Conservation (phyloP, 352 stramenopile species). For the Phytophthora cactorum region DNA sequence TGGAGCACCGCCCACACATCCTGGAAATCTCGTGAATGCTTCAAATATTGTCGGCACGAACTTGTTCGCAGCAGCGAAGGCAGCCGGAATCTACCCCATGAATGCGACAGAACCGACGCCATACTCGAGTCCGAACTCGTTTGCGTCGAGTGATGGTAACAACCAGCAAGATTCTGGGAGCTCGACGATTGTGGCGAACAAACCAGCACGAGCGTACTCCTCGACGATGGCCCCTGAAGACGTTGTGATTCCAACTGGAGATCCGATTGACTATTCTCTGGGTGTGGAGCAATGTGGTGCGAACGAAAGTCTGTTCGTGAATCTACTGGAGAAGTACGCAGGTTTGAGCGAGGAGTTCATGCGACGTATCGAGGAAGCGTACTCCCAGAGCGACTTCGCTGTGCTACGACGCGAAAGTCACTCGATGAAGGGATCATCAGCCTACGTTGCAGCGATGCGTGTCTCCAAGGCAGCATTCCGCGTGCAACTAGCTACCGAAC, state of each 20-base stretch:
- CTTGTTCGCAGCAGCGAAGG: slow-evolving; percentile 41
- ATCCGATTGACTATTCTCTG: slow-evolving; percentile 81
- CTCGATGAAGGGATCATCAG: slow-evolving; percentile 88
- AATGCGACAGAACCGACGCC: slow-evolving; percentile 19
- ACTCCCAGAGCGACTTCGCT: slow-evolving; percentile 55
- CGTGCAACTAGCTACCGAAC: slow-evolving; percentile 76
- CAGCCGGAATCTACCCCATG: slow-evolving; percentile 45
- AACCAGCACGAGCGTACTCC: slow-evolving; percentile 49
- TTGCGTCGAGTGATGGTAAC: slow-evolving; percentile 30
- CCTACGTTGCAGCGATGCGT: slow-evolving; percentile 83
- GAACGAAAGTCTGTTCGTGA: slow-evolving; percentile 87
- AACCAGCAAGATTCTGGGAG: slow-evolving; percentile 33
- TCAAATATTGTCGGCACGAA: slow-evolving; percentile 49
- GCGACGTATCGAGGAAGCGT: slow-evolving; percentile 73
- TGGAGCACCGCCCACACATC: slow-evolving; percentile 6
- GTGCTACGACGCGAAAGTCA: slow-evolving; percentile 79
- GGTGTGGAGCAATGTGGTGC: slow-evolving; percentile 85
- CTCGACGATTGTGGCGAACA: slow-evolving; percentile 34
- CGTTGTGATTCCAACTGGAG: slow-evolving; percentile 76
- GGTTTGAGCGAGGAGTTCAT: slow-evolving; percentile 78
- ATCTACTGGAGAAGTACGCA: slow-evolving; percentile 81
- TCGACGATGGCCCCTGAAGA: slow-evolving; percentile 63
- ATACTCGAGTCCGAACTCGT: slow-evolving; percentile 22
- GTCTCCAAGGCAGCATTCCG: slow-evolving; percentile 86
- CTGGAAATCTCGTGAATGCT: slow-evolving; percentile 43